phyloP scores from a whole-genome alignment of 352 stramenopile species.

The Phytophthora crassamura region DNA sequence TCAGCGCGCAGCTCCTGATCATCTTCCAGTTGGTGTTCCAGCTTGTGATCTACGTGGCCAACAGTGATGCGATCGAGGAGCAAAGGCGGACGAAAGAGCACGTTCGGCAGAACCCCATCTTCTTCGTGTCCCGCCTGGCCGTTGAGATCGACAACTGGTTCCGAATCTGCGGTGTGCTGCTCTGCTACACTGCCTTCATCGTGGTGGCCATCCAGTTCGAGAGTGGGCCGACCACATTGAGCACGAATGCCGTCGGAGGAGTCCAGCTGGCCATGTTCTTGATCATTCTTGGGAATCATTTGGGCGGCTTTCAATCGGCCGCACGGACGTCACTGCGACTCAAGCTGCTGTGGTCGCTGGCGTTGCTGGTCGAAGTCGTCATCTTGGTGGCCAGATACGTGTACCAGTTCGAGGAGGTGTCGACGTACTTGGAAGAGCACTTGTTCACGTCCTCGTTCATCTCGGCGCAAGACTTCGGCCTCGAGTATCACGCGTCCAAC shows the following conservation, averaged over 20 bases:
- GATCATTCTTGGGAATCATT: slow-evolving; percentile 72
- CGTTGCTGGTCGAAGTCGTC: slow-evolving; percentile 69
- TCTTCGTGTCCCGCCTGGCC: slow-evolving; percentile 73
- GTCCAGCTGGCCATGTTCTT: slow-evolving; percentile 72
- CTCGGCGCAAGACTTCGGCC: slow-evolving; percentile 71
- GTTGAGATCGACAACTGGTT: slow-evolving; percentile 85
- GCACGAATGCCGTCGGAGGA: slow-evolving; percentile 71
- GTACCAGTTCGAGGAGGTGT: slow-evolving; percentile 83
- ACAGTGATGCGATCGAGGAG: slow-evolving; percentile 73
- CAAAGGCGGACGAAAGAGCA: slow-evolving; percentile 65
- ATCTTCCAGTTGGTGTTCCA: slow-evolving; percentile 89
- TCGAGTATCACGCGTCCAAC: slow-evolving; percentile 70
- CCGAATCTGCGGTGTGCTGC: slow-evolving; percentile 59
- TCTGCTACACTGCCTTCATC: slow-evolving; percentile 81
- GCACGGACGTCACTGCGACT: slow-evolving; percentile 74
- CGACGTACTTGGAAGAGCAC: slow-evolving; percentile 63
- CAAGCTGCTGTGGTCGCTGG: slow-evolving; percentile 81
- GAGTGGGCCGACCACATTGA: slow-evolving; percentile 48
- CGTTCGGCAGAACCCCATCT: slow-evolving; percentile 74
- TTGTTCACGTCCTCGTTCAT: slow-evolving; percentile 83
- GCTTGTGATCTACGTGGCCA: slow-evolving; percentile 84
- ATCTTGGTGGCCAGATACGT: slow-evolving; percentile 80
- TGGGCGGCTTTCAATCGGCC: slow-evolving; percentile 67
- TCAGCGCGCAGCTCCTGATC: slow-evolving; percentile 83
- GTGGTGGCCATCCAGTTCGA: slow-evolving; percentile 76